Evolutionary conservation across 306 rosid genomes (phyloP), one percentile per base, ranked within the genome.

Genomic region (Luffa acutangula): DNA sequence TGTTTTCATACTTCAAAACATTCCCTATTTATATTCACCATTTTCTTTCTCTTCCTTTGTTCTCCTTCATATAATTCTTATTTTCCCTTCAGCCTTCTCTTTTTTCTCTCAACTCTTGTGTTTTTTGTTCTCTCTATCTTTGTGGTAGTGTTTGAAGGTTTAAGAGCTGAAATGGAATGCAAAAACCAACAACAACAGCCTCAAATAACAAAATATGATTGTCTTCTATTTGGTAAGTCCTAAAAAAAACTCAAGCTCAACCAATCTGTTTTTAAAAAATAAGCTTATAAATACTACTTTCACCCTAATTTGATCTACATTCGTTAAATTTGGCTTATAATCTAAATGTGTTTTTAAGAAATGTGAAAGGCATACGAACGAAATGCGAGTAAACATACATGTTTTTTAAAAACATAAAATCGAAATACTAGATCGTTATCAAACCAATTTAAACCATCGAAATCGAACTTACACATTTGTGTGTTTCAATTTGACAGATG

Each of bases 181-280:
- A 85, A 79, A 49, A 80, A 76, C 77, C 90, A 86, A 18, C 80
- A 76, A 41, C 80, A 76, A 80, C 87, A 87, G 62, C 83, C 64
- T 58, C 79, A 82, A 6, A 82, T 82, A 67, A 48, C 88, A n/a
- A 89, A 89, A 83, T 89, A 86, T 54, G 92, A 94, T 0, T 94
- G 93, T 80, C 93, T 92, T 82, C 73, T 94, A 37, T 92, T 94
- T 78, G 97, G 97, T 94, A 79, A 77, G 54, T n/a, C 13, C 65
- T 43, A 17, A 56, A 18, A 18, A 14, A 9, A 10, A 3, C 13
- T 54, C 5, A 3, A 5, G 5, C 42, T 6, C 4, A 39, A 39
- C 42, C 42, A 3, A 3, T 39, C 5, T 2, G 42, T 4, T 39
- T 39, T 39, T 0, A 39, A 4, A 39, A 39, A 39, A 0, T 39